Conservation (phyloP, 1,139 yeast genomes). For the Suhomyces atakaporum region DNA sequence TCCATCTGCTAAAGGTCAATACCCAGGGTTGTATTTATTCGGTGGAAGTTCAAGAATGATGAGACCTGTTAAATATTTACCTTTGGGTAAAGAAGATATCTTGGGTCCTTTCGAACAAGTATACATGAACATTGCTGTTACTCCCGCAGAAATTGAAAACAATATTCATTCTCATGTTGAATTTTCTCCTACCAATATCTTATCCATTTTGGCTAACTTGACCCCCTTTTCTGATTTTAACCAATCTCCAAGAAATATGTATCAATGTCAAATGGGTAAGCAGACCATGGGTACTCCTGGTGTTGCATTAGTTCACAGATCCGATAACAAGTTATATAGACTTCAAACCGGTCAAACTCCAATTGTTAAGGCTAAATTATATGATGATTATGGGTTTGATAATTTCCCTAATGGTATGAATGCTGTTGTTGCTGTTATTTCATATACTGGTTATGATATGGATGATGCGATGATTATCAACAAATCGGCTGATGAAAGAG, state of each 20-base stretch:
- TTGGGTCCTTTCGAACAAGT: conserved; percentile 98
- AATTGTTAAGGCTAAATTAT: conserved; percentile 88
- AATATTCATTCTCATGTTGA: conserved; percentile 91
- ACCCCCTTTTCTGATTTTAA: conserved; percentile 98
- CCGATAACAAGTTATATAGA: conserved; percentile 92
- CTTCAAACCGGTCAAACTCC: conserved; percentile 97
- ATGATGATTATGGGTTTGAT: conserved; percentile 97
- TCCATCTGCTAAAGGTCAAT: conserved; percentile 92
- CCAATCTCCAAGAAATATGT: conserved; percentile 99
- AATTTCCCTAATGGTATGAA: conserved; percentile 98
- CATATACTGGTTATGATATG: conserved; percentile 99
- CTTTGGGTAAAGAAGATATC: conserved; percentile 77
- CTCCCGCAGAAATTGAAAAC: conserved; percentile 85
- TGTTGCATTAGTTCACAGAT: conserved; percentile 87
- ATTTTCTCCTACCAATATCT: conserved; percentile 88
- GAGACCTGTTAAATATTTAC: conserved; percentile 92
- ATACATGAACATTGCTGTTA: conserved; percentile 93
- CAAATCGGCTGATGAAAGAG: conserved; percentile 96
- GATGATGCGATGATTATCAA: conserved; percentile 98
- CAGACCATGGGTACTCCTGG: conserved; percentile 99
- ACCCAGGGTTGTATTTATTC: conserved; percentile 90
- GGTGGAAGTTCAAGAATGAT: conserved; percentile 94
- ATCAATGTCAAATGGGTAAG: conserved; percentile 99
- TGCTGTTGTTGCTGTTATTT: conserved; percentile 98
- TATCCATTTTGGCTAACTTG: conserved; percentile 91